Evolutionary conservation across 805 yeast species (phyloP).

Genomic region (Spathaspora passalidarum): DNA sequence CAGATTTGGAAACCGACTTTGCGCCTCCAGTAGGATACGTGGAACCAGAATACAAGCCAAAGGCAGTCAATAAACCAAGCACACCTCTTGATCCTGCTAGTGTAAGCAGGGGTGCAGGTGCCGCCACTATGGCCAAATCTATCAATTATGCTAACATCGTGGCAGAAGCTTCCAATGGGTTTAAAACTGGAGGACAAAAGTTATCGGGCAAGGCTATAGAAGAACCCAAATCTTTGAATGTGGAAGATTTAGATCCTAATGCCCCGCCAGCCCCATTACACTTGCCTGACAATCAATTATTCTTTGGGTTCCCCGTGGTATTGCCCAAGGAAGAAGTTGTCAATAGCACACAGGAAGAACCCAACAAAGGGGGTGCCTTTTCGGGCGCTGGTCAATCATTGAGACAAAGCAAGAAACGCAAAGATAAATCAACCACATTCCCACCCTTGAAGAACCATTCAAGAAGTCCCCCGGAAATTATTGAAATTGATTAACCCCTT

Average conservation of each 20-base stretch:
- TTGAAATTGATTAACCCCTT: conserved; percentile 61
- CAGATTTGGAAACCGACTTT: conserved; percentile 94
- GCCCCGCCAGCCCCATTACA: conserved; percentile 70
- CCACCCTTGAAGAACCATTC: conserved; percentile 60
- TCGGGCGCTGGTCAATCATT: conserved; percentile 74
- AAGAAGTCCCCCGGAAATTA: conserved; percentile 67
- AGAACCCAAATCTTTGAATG: conserved; percentile 23
- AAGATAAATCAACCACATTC: conserved; percentile 49
- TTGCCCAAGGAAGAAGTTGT: conserved; percentile 34
- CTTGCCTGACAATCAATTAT: conserved; percentile 81
- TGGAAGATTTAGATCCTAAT: conserved; percentile 46
- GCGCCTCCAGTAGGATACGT: conserved; percentile 99
- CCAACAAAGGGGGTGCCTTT: conserved; percentile 30
- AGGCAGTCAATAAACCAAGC: conserved; percentile 31
- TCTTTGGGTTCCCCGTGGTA: conserved; percentile 86
- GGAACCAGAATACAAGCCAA: conserved; percentile 69
- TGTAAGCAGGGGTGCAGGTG: conserved; percentile 38
- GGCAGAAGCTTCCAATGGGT: conserved; percentile 39
- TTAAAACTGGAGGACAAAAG: conserved; percentile 65
- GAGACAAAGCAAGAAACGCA: conserved; percentile 68
- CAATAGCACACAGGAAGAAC: conserved; percentile 24
- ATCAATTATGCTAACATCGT: conserved; percentile 64
- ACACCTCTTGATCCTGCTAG: conserved; percentile 28
- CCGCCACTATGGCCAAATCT: conserved; percentile 75
- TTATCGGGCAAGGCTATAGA: conserved; percentile 58